Base-by-base conservation (phyloP, 768 basidiomycete species). In the Termitomyces sp. region DNA sequence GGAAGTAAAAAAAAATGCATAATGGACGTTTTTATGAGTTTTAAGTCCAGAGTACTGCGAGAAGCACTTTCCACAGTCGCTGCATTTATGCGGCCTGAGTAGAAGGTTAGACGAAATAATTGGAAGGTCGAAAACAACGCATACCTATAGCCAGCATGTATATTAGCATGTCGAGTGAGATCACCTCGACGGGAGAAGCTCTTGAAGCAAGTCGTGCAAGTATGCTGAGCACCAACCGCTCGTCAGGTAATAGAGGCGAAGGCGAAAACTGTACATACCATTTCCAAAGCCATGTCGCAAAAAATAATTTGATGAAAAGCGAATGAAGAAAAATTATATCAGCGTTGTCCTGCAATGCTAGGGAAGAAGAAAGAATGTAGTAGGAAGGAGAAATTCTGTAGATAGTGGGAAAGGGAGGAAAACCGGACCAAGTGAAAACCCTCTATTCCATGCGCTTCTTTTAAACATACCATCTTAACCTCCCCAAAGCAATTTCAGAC, bases 1-100 rank as follows among this genome's bases (percentile, higher is more conserved):
- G n/a, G 34, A 59, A 15, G 41, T n/a, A n/a, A n/a, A 18, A 27
- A 18, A 55, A 61, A 55, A 27, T 13, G 69, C 86, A 60, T 70
- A 91, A 89, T 91, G 89, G 20, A 75, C 75, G 59, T 89, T 91
- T 54, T 61, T 57, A 61, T 91, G 89, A 1, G 83, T 86, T 61
- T 81, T 83, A 54, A 90, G 72, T 2, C 81, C 84, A 2, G 83
- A 82, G 45, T 65, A 70, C 69, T 90, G 89, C 9, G 81, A 69
- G 66, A 91, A 91, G 1, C 65, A 63, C 66, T 81, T 86, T 5
- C 69, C 69, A 64, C 89, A 91, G 6, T 68, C 65, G 42, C 66
- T 60, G 66, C 88, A 90, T 3, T 66, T 57, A 60, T 83, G 74
- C 6, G 80, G 81, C 54, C 88, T 89, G 24, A 58, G 22, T 52